Percentiles rank a stretch among this genome's conserved stretches.
Conservation (phyloP, 1,284 basidiomycete genomes). For the Anthracocystis setariae region DNA sequence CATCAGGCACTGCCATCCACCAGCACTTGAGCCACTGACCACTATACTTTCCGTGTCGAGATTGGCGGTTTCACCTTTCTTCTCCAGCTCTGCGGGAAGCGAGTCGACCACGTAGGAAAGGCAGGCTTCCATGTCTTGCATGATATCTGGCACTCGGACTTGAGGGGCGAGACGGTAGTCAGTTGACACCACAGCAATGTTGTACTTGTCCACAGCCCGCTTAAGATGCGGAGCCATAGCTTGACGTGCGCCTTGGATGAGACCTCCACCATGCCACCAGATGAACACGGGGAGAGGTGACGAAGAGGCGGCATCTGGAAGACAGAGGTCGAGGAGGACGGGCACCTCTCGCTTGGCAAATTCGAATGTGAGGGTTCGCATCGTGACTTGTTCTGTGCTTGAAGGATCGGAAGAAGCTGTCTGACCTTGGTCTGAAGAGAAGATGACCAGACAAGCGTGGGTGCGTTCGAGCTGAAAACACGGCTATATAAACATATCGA, state of each 20-base stretch:
- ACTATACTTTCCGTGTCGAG: conserved; percentile 40
- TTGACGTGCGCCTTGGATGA: conserved; percentile 47
- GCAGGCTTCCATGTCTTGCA: conserved; percentile 44
- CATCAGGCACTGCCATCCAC: conserved; percentile 50
- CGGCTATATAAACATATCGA: no score
- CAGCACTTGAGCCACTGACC: conserved; percentile 45
- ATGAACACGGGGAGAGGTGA: conserved; percentile 40
- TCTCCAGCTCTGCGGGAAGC: conserved; percentile 28
- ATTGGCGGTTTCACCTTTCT: conserved; percentile 16
- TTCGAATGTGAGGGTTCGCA: conserved; percentile 41
- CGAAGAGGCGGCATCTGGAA: conserved; percentile 27
- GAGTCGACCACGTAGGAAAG: conserved; percentile 34
- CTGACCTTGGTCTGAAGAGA: no score
- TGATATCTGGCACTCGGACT: conserved; percentile 43
- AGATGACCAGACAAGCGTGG: no score
- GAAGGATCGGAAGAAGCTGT: no score
- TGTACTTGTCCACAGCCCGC: conserved; percentile 45
- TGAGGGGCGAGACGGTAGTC: conserved; percentile 55
- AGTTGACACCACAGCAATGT: conserved; percentile 43
- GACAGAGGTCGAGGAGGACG: conserved; percentile 40
- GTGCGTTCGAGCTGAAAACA: no score
- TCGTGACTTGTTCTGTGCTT: conserved; percentile 1
- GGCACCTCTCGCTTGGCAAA: conserved; percentile 39
- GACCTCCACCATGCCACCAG: conserved; percentile 53
- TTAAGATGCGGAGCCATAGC: conserved; percentile 42